phyloP scores from a whole-genome alignment of 345 rosid species.

The Sonneratia caseolaris region DNA sequence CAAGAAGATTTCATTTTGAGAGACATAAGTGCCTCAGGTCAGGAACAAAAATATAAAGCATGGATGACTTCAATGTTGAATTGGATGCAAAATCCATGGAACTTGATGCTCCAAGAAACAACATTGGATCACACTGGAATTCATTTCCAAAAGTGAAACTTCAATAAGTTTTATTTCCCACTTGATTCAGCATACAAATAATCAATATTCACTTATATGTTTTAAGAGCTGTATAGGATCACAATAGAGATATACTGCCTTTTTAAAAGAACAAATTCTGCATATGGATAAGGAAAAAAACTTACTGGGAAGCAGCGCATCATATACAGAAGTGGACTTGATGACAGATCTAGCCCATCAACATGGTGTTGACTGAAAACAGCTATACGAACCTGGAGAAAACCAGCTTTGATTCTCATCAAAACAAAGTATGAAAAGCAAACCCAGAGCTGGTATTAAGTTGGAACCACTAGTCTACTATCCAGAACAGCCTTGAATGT shows the following conservation, averaged over 20 bases:
- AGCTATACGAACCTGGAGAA: slow-evolving; percentile 85
- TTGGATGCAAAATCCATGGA: neutral
- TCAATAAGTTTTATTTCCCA: no score
- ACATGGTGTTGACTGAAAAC: slow-evolving; percentile 99
- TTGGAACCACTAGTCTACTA: neutral
- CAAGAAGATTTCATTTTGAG: slow-evolving; percentile 10
- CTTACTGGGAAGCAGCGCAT: slow-evolving; percentile 98
- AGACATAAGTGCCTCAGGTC: neutral
- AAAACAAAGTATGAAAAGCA: neutral
- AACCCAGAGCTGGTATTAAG: neutral
- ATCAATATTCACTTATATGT: no score
- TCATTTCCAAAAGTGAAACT: no score
- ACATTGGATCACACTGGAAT: neutral
- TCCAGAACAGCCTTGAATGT: neutral
- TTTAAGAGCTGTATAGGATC: no score
- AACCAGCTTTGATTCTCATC: slow-evolving; percentile 6
- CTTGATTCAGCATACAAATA: no score
- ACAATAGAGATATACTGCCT: neutral
- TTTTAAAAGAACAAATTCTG: neutral
- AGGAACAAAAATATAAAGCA: neutral
- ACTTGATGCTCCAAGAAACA: neutral
- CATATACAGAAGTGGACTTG: slow-evolving; percentile 95
- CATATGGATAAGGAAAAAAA: slow-evolving; percentile 4
- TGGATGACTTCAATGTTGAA: neutral
- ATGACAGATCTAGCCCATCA: slow-evolving; percentile 88